Evolutionary conservation across 768 basidiomycete genomes (phyloP).

Genomic region (Rhodotorula kratochvilovae): DNA sequence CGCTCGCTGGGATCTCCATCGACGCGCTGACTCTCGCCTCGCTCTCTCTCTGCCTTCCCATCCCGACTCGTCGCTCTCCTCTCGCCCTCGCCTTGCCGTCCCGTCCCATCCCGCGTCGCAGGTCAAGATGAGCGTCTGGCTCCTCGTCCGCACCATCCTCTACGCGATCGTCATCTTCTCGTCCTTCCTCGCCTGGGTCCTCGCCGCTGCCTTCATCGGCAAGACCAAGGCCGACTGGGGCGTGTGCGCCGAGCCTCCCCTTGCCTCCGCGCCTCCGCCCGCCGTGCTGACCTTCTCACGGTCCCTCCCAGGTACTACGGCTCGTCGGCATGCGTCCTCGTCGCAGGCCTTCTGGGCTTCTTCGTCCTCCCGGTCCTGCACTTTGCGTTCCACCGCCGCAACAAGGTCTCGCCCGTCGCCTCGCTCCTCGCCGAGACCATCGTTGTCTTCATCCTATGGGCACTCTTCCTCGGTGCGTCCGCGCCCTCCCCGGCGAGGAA

Average conservation of each 20-base stretch:
- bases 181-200: slow-evolving; percentile 13
- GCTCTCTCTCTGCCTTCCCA: background rate
- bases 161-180: slow-evolving; percentile 1
- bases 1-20: too few species aligned
- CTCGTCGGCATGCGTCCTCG: slow-evolving; percentile 10
- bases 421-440: slow-evolving; percentile 11
- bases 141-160: slow-evolving; percentile 11
- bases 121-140: background rate
- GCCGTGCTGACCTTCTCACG: background rate
- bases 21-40: too few species aligned
- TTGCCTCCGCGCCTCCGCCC: background rate
- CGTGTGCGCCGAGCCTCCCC: background rate
- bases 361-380: background rate
- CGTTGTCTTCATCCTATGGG: slow-evolving; percentile 18
- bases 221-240: background rate
- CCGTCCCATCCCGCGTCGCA: background rate
- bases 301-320: background rate
- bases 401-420: background rate
- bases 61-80: background rate
- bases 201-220: slow-evolving; percentile 22
- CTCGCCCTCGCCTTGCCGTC: background rate
- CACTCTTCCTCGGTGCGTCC: slow-evolving; percentile 18
- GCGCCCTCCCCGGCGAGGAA: too few species aligned
- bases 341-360: background rate
- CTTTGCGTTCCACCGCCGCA: background rate